Conservation (phyloP, 2,329 filamentous ascomycete species). For the Polytolypa hystricis region DNA sequence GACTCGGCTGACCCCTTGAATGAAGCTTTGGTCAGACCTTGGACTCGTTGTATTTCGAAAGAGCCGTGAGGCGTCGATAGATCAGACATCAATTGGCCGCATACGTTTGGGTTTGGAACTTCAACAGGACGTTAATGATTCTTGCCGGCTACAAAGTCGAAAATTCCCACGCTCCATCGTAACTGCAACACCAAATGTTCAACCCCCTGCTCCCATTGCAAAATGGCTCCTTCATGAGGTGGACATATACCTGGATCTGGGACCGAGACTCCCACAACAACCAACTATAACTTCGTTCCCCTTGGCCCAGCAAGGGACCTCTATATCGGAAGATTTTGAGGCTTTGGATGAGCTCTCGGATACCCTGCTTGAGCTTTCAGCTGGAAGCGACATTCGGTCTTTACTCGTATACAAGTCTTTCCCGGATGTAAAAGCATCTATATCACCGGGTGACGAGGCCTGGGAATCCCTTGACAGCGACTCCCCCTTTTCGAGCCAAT, state of each 20-base stretch:
- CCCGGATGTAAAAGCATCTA: no score
- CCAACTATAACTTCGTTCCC: not conserved
- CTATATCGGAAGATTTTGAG: constrained; percentile 1
- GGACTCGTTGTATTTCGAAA: not conserved
- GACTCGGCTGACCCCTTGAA: no score
- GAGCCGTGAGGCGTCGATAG: not conserved
- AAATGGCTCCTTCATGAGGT: constrained; percentile 6
- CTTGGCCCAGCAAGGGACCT: not conserved
- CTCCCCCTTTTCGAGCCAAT: constrained; percentile 12
- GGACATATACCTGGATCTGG: constrained; percentile 7
- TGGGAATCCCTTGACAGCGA: constrained; percentile 9
- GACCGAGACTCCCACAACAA: not conserved
- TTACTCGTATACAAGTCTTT: not conserved
- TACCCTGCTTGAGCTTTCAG: not conserved
- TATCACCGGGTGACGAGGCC: not conserved
- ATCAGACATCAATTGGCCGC: no score
- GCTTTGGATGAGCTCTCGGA: not conserved
- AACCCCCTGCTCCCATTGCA: constrained; percentile 9
- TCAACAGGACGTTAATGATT: no score
- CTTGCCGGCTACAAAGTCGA: no score
- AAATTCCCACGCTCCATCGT: constrained; percentile 5
- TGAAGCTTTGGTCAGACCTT: not conserved
- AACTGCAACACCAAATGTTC: constrained; percentile 1
- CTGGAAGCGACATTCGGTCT: not conserved
- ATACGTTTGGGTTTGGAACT: no score